Percentiles rank a stretch among this genome's conserved stretches.
Evolutionary conservation across 2,329 filamentous ascomycete genomes (phyloP).

Genomic region (Fusarium anguioides): DNA sequence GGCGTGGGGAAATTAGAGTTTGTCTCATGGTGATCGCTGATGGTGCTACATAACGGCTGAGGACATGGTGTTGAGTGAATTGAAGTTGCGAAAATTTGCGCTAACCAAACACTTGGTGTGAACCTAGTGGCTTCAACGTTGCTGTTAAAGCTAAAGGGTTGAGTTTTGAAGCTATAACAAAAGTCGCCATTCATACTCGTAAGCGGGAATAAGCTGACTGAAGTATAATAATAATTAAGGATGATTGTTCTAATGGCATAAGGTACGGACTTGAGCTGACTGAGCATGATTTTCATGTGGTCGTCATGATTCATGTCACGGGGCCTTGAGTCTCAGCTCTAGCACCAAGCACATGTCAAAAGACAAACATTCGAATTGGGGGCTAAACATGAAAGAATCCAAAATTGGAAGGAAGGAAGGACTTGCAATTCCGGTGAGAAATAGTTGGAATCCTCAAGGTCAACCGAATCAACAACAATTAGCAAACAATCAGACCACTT

Average conservation of each 20-base stretch:
- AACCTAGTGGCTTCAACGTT: background rate
- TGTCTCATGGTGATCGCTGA: constrained; percentile 37
- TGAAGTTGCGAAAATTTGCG: constrained; percentile 42
- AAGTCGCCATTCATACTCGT: background rate
- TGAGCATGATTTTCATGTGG: constrained; percentile 4
- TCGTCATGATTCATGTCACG: constrained; percentile 30
- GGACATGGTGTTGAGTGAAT: constrained; percentile 20
- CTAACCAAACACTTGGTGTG: constrained; percentile 36
- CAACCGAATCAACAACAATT: background rate
- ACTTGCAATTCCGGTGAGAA: background rate
- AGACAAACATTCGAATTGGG: background rate
- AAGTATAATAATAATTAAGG: background rate
- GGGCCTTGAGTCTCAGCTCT: constrained; percentile 6
- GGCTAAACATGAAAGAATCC: background rate
- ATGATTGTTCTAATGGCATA: background rate
- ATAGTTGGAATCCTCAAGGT: background rate
- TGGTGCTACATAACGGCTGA: constrained; percentile 30
- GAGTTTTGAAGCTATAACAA: background rate
- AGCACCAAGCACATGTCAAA: constrained; percentile 37
- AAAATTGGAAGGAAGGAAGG: background rate
- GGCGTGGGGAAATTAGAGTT: constrained; percentile 15
- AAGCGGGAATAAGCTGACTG: constrained; percentile 1
- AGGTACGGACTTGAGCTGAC: constrained; percentile 1
- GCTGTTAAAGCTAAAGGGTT: background rate
- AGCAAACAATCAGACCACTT: background rate